Conservation (phyloP, 2,329 filamentous ascomycete species). For the Diaporthe citri region DNA sequence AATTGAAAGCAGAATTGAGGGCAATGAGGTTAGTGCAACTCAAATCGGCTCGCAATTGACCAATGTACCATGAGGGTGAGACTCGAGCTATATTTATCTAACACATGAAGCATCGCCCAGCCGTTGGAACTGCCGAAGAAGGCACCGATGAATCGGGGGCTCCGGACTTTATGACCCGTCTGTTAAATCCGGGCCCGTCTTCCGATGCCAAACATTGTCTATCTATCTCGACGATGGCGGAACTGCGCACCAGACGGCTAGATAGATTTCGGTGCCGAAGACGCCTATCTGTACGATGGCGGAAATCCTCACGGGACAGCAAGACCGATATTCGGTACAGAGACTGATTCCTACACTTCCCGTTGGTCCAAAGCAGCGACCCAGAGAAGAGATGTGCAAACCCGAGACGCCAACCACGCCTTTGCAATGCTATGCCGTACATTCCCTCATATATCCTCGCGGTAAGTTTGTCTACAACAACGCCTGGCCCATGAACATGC, state of each 20-base stretch:
- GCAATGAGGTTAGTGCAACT: not conserved
- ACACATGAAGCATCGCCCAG: not conserved
- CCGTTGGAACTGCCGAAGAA: slow-evolving; percentile 18
- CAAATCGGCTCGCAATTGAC: not conserved
- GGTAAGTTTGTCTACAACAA: slow-evolving; percentile 66
- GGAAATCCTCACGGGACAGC: not conserved
- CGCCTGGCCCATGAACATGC: slow-evolving; percentile 85
- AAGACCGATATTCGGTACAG: not conserved
- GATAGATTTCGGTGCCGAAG: not conserved
- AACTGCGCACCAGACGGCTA: not conserved
- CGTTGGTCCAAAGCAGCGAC: not conserved
- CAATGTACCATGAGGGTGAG: not conserved
- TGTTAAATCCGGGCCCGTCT: not conserved
- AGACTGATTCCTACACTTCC: not conserved
- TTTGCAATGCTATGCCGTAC: not conserved
- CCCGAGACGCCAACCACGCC: not conserved
- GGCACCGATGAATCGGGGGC: not conserved
- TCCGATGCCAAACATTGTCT: not conserved
- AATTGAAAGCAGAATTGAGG: too few species aligned
- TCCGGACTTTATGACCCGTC: not conserved
- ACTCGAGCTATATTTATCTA: not conserved
- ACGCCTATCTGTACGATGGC: not conserved
- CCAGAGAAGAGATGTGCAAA: slow-evolving; percentile 1
- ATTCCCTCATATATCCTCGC: not conserved
- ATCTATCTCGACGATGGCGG: not conserved